Percentiles rank a stretch among this genome's conserved stretches.
Conservation (phyloP, 1,284 basidiomycete genomes). For the Laetiporus sulphureus region DNA sequence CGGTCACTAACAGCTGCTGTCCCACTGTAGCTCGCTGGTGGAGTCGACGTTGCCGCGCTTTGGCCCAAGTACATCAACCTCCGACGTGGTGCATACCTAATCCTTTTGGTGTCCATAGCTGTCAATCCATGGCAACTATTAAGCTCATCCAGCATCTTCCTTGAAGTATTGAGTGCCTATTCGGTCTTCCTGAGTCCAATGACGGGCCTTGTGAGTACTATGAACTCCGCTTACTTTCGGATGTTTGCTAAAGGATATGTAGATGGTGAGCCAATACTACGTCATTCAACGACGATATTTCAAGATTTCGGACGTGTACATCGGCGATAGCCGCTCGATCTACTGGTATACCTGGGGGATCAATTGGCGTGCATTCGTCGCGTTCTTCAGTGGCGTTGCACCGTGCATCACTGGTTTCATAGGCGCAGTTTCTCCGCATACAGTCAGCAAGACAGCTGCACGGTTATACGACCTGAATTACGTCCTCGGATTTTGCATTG, state of each 20-base stretch:
- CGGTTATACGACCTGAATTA: constrained; percentile 16
- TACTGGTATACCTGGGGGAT: constrained; percentile 17
- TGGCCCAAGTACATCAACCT: constrained; percentile 18
- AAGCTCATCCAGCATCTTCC: constrained; percentile 14
- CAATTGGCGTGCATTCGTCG: constrained; percentile 16
- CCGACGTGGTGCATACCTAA: constrained; percentile 14
- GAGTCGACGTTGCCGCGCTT: constrained; percentile 16
- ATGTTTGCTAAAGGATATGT: not conserved
- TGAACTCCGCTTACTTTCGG: not conserved
- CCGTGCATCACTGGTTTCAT: constrained; percentile 18
- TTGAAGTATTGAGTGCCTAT: constrained; percentile 16
- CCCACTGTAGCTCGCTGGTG: constrained; percentile 9
- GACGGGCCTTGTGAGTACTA: constrained; percentile 9
- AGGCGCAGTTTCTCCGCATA: constrained; percentile 11
- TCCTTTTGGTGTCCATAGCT: constrained; percentile 12
- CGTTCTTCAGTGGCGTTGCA: constrained; percentile 15
- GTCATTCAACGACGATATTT: constrained; percentile 12
- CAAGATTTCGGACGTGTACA: constrained; percentile 16
- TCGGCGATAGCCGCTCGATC: constrained; percentile 12
- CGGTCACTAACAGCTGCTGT: not conserved
- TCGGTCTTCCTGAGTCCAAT: constrained; percentile 17
- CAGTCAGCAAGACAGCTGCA: constrained; percentile 6
- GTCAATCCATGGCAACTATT: constrained; percentile 19
- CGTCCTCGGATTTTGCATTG: constrained; percentile 14
- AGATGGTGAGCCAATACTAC: constrained; percentile 17